Base-by-base conservation (phyloP, 305 asterid genomes). In the Fraxinus paxiana region DNA sequence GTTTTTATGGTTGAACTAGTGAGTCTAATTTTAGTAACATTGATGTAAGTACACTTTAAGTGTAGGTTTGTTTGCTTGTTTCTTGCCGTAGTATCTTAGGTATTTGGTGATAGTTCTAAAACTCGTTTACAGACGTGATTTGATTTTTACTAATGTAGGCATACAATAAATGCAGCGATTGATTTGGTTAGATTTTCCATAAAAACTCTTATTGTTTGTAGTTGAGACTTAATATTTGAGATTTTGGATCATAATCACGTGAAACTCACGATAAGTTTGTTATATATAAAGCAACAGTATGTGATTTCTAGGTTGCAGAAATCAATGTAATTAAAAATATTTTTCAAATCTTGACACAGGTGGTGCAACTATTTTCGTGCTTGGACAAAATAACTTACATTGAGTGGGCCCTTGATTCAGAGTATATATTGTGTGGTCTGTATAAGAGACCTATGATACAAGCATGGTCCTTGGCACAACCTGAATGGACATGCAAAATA, bases 331-430 rank as follows among this genome's bases (percentile, higher is more conserved):
- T 31, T 61, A 75, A 22, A 22, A 37, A 18, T 65, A 22, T 15
- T 31, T 28, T 74, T 48, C 46, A 28, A 48, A 46, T 26, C 4
- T 43, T 22, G 17, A 34, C 30, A 56, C 91, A 96, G 99, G 99
- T 92, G 79, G 91, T 92, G 78, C 99, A 96, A 75, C 83, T 94
- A 80, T 96, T 92, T 87, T 94, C 98, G 5, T 96, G 99, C 88
- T 83, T 94, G 91, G 98, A 96, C 87, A 96, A 91, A 87, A 96
- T 96, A 83, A 87, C 92, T 5, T 94, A 94, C 84, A 94, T 96
- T n/a, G 99, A 96, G 82, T 96, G 99, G 99, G 99, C 99, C 69
- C 90, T 87, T 73, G 99, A 96, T 90, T 96, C 99, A 3, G 97
- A 94, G 74, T 96, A 94, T 83, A 91, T 96, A 83, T 97, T 96